A percentile compares a stretch with the other conserved stretches of the same genome.
Evolutionary conservation across 441 rosid species (phyloP).

Genomic region (Euphorbia corollata): DNA sequence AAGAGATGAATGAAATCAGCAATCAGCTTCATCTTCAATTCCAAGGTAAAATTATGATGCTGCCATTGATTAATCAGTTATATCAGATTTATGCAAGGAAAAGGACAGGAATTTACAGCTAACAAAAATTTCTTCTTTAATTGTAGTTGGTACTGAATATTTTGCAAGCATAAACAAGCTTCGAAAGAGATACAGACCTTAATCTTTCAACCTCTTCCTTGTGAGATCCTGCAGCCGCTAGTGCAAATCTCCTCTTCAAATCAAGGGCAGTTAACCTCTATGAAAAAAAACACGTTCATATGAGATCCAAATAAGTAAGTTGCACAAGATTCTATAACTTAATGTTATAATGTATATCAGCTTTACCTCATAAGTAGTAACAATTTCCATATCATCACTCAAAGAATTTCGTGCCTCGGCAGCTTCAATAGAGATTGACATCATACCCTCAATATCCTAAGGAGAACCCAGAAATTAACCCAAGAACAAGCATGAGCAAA

Average conservation of each 20-base stretch:
- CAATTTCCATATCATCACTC: conserved; percentile 90
- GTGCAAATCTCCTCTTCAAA: conserved; percentile 95
- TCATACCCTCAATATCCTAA: conserved; percentile 99
- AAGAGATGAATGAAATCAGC: neutral
- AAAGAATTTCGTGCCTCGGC: conserved; percentile 80
- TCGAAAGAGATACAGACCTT: conserved; percentile 47
- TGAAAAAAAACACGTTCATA: neutral
- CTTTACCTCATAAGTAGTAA: conserved; percentile 84
- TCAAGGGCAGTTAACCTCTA: conserved; percentile 97
- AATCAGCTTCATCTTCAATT: conserved; percentile 9
- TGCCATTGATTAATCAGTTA: neutral
- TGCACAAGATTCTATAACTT: conserved; percentile 9
- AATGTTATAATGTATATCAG: conserved; percentile 4
- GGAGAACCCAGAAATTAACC: conserved; percentile 15
- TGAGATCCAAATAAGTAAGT: neutral
- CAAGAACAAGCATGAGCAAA: conserved; percentile 8
- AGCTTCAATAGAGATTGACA: conserved; percentile 99
- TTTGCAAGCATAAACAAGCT: conserved; percentile 14
- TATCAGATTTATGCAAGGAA: neutral
- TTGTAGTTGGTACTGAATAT: neutral
- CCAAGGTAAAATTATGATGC: neutral
- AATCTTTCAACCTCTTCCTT: conserved; percentile 88
- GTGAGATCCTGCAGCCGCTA: conserved; percentile 89
- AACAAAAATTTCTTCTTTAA: conserved; percentile 8
- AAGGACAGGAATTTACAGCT: neutral